A percentile compares a stretch with the other conserved stretches of the same genome.
These are phyloP conservation scores for Zea mays DNA, from an alignment of 176 grass and related monocot species.

Conservation along the genomic window DNA sequence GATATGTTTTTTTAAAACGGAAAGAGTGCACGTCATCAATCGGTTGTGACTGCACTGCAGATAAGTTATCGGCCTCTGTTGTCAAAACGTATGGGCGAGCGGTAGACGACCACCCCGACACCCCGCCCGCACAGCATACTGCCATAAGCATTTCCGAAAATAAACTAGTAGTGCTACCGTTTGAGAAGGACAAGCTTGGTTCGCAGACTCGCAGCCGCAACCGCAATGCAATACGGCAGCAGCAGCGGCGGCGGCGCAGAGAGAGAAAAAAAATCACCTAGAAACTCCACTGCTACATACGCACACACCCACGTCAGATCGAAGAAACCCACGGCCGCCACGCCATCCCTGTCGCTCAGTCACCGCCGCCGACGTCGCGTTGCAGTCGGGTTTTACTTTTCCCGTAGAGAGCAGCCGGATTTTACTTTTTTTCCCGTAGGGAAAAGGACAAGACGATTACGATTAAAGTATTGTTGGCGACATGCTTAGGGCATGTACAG, in stretches of 20 bases:
- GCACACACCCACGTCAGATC: not conserved
- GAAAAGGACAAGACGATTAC: too few species aligned
- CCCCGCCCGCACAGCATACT: not conserved
- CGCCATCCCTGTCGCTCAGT: not conserved
- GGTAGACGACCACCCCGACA: not conserved
- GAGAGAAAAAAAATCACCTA: not conserved
- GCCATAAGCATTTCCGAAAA: not conserved
- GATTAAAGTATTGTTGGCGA: too few species aligned
- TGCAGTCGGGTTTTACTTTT: too few species aligned
- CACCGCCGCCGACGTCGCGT: not conserved
- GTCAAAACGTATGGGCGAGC: not conserved
- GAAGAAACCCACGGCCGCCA: not conserved
- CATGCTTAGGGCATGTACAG: too few species aligned
- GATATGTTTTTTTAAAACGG: too few species aligned
- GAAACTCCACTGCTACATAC: not conserved
- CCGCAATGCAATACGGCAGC: not conserved
- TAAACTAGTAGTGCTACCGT: too few species aligned
- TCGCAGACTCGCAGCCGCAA: not conserved
- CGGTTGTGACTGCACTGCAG: too few species aligned
- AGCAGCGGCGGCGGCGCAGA: not conserved
- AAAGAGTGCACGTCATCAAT: too few species aligned
- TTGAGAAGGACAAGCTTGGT: conserved; percentile 1
- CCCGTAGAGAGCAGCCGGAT: too few species aligned
- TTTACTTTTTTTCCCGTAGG: too few species aligned
- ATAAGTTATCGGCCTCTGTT: not conserved